Evolutionary conservation across 805 yeast species (phyloP).

Genomic region (Candida pseudoglaebosa): DNA sequence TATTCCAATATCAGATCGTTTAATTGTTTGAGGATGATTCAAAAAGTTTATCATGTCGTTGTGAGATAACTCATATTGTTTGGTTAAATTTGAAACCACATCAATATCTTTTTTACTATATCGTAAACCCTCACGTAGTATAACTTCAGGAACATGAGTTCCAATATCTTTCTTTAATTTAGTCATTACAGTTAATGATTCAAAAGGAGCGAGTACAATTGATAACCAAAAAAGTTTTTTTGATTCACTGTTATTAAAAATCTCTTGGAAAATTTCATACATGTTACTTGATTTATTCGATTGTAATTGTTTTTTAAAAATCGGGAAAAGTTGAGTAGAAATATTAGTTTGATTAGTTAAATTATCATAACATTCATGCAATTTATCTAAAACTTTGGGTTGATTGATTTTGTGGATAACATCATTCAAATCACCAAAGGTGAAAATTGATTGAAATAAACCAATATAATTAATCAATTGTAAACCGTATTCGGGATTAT

Average conservation of each 20-base stretch:
- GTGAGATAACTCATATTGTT: constrained; percentile 16
- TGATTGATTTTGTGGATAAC: constrained; percentile 16
- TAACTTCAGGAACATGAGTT: constrained; percentile 42
- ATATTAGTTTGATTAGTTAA: constrained; percentile 15
- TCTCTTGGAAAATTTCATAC: neutral
- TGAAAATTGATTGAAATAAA: constrained; percentile 58
- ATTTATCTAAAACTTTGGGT: constrained; percentile 2
- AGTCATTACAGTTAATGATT: constrained; percentile 29
- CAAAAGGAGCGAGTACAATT: constrained; percentile 49
- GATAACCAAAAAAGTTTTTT: constrained; percentile 44
- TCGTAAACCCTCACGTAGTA: constrained; percentile 68
- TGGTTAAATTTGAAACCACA: constrained; percentile 43
- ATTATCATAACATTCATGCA: constrained; percentile 5
- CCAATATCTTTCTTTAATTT: constrained; percentile 33
- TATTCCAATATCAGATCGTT: constrained; percentile 59
- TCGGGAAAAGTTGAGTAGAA: constrained; percentile 20
- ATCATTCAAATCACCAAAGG: constrained; percentile 21
- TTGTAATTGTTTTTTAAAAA: constrained; percentile 11
- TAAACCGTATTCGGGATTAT: constrained; percentile 61
- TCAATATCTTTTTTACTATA: constrained; percentile 56
- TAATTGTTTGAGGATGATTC: constrained; percentile 13
- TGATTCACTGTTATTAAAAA: constrained; percentile 1
- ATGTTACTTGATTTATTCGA: neutral
- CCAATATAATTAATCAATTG: constrained; percentile 51
- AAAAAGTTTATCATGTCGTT: constrained; percentile 18